A percentile compares a stretch with the other conserved stretches of the same genome.
Conservation (phyloP, 2,329 filamentous ascomycete species). For the Fusarium sacchari region DNA sequence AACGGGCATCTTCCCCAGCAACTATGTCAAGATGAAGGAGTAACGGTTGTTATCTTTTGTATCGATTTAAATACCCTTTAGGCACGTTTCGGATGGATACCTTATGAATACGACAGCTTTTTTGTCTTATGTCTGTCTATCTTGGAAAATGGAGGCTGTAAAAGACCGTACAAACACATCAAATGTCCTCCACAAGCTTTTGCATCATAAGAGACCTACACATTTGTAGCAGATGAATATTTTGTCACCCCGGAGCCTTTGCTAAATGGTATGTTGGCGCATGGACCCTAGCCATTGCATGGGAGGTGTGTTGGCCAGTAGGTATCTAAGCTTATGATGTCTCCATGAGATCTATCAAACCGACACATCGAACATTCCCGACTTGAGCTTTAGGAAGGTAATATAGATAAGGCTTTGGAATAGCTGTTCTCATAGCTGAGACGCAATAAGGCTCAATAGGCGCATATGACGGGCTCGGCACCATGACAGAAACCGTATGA, state of each 20-base stretch:
- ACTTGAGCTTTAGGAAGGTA: not conserved
- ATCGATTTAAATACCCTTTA: constrained; percentile 38
- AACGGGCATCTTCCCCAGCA: constrained; percentile 93
- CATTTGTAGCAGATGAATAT: not conserved
- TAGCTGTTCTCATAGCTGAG: not conserved
- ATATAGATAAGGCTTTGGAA: not conserved
- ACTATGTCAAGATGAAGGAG: constrained; percentile 75
- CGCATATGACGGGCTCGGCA: not conserved
- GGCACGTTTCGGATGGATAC: constrained; percentile 25
- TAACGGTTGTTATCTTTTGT: constrained; percentile 43
- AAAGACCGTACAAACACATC: not conserved
- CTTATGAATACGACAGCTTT: constrained; percentile 10
- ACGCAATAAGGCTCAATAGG: not conserved
- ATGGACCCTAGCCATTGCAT: not conserved
- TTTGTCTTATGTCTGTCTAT: constrained; percentile 2
- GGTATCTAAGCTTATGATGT: not conserved
- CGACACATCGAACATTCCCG: not conserved
- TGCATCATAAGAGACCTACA: not conserved
- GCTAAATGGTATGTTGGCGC: not conserved
- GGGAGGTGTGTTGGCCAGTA: not conserved
- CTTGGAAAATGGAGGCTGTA: not conserved
- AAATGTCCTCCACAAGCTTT: not conserved
- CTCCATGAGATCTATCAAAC: not conserved
- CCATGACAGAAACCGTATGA: not conserved
- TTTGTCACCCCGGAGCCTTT: not conserved